A percentile compares a stretch with the other conserved stretches of the same genome.
phyloP scores from a whole-genome alignment of 2,329 filamentous ascomycete species.

The Raffaelea albimanens region DNA sequence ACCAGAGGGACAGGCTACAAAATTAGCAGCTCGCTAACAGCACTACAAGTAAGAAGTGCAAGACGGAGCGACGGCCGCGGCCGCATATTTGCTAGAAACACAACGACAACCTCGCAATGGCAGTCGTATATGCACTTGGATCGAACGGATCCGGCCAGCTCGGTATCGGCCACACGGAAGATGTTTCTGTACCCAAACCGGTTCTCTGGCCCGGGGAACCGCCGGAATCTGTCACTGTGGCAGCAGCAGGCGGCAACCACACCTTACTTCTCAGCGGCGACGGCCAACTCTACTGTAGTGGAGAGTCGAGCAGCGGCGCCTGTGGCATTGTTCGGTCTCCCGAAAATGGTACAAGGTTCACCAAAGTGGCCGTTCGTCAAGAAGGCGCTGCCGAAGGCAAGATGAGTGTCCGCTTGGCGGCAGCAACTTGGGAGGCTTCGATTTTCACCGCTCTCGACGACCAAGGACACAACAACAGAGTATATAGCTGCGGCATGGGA shows the following conservation, averaged over 20 bases:
- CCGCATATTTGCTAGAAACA: no score
- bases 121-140: conserved; percentile 57
- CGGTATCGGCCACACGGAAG: conserved; percentile 60
- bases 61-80: no score
- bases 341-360: conserved; percentile 15
- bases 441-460: conserved; percentile 45
- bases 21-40: no score
- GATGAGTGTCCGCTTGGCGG: conserved; percentile 33
- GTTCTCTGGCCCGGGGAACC: conserved; percentile 43
- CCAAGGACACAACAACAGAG: conserved; percentile 29
- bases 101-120: conserved; percentile 31
- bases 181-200: conserved; percentile 56
- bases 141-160: conserved; percentile 72
- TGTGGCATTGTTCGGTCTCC: conserved; percentile 34
- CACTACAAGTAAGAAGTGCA: no score
- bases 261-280: conserved; percentile 59
- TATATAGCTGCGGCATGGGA: conserved; percentile 59
- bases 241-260: conserved; percentile 73
- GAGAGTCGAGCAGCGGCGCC: conserved; percentile 46
- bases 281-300: conserved; percentile 55
- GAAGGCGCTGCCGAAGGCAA: conserved; percentile 21
- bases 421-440: conserved; percentile 73
- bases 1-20: no score
- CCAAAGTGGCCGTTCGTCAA: conserved; percentile 28
- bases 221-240: conserved; percentile 25